Percentiles rank a stretch among this genome's conserved stretches.
phyloP scores from a whole-genome alignment of 257 asterid genomes.

The Forsythia suspensa region DNA sequence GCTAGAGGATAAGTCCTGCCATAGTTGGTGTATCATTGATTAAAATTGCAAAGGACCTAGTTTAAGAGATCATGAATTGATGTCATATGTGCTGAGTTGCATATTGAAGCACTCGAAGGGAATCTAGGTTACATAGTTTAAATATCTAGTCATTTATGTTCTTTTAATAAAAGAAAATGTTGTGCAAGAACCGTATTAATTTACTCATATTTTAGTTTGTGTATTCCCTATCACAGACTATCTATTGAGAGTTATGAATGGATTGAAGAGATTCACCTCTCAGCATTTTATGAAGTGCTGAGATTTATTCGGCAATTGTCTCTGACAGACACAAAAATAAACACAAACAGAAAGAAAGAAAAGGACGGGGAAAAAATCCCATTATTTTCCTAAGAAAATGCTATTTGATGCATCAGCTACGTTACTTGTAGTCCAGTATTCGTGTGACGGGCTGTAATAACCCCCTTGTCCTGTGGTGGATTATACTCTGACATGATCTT shows the following conservation, averaged over 20 bases:
- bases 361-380: background rate
- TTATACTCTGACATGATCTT: background rate
- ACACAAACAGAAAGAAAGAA: background rate
- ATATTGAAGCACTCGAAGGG: background rate
- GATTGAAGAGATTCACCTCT: background rate
- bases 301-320: background rate
- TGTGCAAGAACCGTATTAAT: background rate
- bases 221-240: background rate
- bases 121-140: background rate
- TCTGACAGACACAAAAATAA: background rate
- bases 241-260: background rate
- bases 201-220: background rate
- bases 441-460: background rate
- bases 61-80: background rate
- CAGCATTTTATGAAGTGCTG: background rate
- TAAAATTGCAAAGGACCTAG: background rate
- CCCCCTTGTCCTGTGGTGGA: background rate
- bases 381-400: background rate
- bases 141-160: background rate
- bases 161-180: background rate
- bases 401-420: background rate
- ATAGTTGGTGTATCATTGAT: background rate
- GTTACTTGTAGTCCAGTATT: background rate
- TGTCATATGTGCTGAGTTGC: background rate
- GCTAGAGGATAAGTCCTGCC: background rate